These are phyloP conservation scores for Petunia secreta DNA, from an alignment of 257 asterid genomes.

Conservation along the genomic window DNA sequence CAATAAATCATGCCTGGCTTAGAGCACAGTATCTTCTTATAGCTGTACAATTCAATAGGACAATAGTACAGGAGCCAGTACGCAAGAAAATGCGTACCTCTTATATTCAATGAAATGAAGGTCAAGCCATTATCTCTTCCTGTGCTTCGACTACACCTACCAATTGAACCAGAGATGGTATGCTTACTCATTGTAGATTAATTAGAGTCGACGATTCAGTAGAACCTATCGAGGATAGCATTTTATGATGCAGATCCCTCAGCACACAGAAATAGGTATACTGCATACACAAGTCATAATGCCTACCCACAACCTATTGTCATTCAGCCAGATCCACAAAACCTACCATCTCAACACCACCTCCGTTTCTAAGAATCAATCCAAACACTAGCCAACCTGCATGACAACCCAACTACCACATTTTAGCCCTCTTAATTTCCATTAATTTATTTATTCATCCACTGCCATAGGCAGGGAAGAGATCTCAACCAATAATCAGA, in stretches of 20 bases:
- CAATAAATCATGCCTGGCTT: constrained; percentile 23
- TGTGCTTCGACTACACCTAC: constrained; percentile 64
- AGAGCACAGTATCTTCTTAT: constrained; percentile 43
- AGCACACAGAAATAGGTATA: background rate
- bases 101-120: constrained; percentile 28
- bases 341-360: background rate
- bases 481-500: background rate
- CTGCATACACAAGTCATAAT: background rate
- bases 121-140: constrained; percentile 51
- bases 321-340: constrained; percentile 9
- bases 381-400: constrained; percentile 9
- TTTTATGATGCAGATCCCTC: background rate
- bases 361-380: background rate
- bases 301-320: background rate
- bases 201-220: background rate
- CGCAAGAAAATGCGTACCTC: constrained; percentile 42
- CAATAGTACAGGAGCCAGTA: constrained; percentile 40
- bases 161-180: constrained; percentile 18
- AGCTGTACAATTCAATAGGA: constrained; percentile 54
- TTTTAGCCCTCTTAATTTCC: background rate
- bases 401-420: constrained; percentile 4
- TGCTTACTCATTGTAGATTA: background rate
- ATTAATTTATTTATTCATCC: background rate
- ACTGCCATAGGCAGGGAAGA: constrained; percentile 16
- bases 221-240: constrained; percentile 6